Percentiles rank a stretch among this genome's conserved stretches.
Evolutionary conservation across 2,329 filamentous ascomycete species (phyloP).

Genomic region (Catunica adiposa): DNA sequence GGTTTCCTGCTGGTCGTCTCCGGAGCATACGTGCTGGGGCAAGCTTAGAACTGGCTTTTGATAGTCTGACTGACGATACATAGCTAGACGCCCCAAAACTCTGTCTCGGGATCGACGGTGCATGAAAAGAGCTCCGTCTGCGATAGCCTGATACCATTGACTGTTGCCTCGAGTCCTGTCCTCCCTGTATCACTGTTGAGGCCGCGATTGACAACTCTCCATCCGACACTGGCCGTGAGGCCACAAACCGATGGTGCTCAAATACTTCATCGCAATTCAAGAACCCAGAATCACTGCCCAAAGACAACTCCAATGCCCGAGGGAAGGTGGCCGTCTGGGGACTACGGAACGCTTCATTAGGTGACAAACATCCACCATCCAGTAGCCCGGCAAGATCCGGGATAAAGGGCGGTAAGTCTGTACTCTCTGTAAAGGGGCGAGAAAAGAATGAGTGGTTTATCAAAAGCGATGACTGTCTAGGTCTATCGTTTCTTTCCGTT

Average conservation of each 20-base stretch:
- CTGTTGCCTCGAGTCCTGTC: not conserved
- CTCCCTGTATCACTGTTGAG: conserved; percentile 8
- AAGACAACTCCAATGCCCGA: conserved; percentile 1
- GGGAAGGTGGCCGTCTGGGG: conserved; percentile 11
- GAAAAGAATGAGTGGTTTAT: conserved; percentile 28
- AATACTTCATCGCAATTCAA: not conserved
- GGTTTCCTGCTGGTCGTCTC: conserved; percentile 56
- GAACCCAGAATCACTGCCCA: not conserved
- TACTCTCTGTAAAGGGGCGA: conserved; percentile 16
- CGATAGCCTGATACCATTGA: conserved; percentile 23
- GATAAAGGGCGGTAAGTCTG: conserved; percentile 31
- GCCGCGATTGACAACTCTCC: conserved; percentile 8
- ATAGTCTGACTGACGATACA: conserved; percentile 16
- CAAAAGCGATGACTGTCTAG: conserved; percentile 38
- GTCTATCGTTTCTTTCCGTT: conserved; percentile 24
- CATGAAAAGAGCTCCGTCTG: conserved; percentile 45
- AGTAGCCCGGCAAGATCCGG: conserved; percentile 26
- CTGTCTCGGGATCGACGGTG: conserved; percentile 39
- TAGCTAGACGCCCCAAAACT: conserved; percentile 6
- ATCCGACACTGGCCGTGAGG: conserved; percentile 4
- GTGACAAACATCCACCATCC: conserved; percentile 12
- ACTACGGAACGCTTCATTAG: conserved; percentile 11
- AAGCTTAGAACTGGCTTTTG: conserved; percentile 20
- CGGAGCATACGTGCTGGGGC: conserved; percentile 48
- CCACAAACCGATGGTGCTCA: not conserved